Conservation (phyloP, 257 asterid genomes). For the Rhazya stricta region DNA sequence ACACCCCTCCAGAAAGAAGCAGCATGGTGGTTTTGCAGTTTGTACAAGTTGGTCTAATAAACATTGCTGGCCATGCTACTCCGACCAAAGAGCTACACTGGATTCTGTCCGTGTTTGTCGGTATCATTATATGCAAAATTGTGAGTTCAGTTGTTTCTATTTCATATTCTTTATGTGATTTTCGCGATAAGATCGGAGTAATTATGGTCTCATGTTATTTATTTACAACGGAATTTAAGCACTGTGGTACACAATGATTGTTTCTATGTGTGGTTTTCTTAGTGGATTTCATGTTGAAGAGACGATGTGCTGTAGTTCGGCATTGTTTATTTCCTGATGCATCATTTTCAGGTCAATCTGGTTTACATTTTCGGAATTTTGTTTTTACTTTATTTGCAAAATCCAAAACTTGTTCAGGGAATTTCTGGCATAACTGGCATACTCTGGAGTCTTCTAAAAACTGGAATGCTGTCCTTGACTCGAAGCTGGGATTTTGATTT, state of each 20-base stretch:
- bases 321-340: neutral
- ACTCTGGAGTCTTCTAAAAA: neutral
- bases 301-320: neutral
- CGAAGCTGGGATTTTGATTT: neutral
- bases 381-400: neutral
- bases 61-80: slow-evolving; percentile 39
- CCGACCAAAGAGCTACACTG: slow-evolving; percentile 52
- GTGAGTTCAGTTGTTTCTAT: slow-evolving; percentile 39
- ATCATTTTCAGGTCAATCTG: neutral
- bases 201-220: neutral
- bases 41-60: slow-evolving; percentile 28
- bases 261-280: neutral
- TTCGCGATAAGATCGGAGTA: neutral
- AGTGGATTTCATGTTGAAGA: neutral
- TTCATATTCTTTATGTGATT: slow-evolving; percentile 15
- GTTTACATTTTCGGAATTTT: neutral
- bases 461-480: too few species aligned
- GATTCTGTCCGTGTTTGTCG: slow-evolving; percentile 52
- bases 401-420: neutral
- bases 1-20: slow-evolving; percentile 6
- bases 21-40: slow-evolving; percentile 32
- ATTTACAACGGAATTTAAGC: neutral
- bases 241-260: neutral
- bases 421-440: neutral
- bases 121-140: slow-evolving; percentile 77